Percentiles rank a stretch among this genome's conserved stretches.
Evolutionary conservation across 208 protist genomes (phyloP).

Genomic region (Strigomonas culicis): DNA sequence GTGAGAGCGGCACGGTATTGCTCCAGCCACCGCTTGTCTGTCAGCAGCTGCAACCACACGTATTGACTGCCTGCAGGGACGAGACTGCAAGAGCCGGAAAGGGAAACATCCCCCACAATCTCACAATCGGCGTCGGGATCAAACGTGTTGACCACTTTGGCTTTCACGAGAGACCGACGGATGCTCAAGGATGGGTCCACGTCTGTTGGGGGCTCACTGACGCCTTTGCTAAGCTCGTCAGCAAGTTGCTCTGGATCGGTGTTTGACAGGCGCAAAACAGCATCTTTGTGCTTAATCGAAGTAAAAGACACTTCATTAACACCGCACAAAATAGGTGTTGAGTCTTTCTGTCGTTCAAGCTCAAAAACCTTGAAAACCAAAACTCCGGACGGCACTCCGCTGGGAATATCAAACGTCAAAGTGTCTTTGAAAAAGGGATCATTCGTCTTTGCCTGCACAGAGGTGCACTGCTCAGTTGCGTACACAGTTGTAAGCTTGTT

Average conservation of each 20-base stretch:
- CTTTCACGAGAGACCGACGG: neutral
- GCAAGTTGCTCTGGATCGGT: constrained; percentile 3
- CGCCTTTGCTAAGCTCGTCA: neutral
- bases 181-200: neutral
- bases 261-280: constrained; percentile 28
- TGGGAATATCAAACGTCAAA: constrained; percentile 27
- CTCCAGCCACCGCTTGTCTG: constrained; percentile 44
- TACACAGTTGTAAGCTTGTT: constrained; percentile 13
- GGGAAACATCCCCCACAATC: neutral
- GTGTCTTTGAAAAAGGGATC: constrained; percentile 57
- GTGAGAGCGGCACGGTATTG: neutral
- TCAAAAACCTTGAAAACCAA: constrained; percentile 41
- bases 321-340: constrained; percentile 34
- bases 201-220: neutral
- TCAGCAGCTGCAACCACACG: constrained; percentile 50
- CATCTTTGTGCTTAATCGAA: constrained; percentile 22
- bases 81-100: constrained; percentile 26
- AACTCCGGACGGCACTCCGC: constrained; percentile 12
- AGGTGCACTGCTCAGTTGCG: constrained; percentile 20
- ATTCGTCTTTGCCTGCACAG: constrained; percentile 47
- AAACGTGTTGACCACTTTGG: neutral
- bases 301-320: constrained; percentile 15
- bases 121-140: constrained; percentile 31
- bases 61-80: constrained; percentile 48
- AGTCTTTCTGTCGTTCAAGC: constrained; percentile 19